These are phyloP conservation scores for Dipteronia dyeriana DNA, from an alignment of 345 rosid genomes.

Conservation along the genomic window DNA sequence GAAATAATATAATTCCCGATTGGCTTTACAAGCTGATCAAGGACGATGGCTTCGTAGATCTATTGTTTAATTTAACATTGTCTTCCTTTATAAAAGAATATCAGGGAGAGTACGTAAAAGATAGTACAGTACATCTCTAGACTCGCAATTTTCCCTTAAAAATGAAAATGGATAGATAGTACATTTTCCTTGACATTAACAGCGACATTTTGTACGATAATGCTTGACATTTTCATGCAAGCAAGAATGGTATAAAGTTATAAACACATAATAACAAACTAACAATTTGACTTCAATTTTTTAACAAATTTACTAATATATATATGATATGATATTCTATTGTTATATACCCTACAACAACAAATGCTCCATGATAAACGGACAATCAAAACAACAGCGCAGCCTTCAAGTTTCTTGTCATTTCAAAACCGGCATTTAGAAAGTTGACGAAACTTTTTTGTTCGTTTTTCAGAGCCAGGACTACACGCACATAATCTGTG, in stretches of 20 bases:
- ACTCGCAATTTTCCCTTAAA: not conserved
- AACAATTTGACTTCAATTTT: not conserved
- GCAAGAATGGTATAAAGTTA: not conserved
- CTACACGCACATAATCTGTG: not conserved
- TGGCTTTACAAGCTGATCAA: too few relatives aligned
- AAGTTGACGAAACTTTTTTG: not conserved
- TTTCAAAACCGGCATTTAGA: not conserved
- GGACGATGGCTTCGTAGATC: too few relatives aligned
- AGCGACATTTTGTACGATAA: not conserved
- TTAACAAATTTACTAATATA: not conserved
- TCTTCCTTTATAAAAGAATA: too few relatives aligned
- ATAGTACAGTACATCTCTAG: too few relatives aligned
- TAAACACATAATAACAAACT: not conserved
- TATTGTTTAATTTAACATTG: too few relatives aligned
- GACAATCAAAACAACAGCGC: slow-evolving; percentile 10
- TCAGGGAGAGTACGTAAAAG: too few relatives aligned
- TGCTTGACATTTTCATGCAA: not conserved
- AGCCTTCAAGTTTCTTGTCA: not conserved
- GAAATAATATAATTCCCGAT: too few relatives aligned
- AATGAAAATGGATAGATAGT: not conserved
- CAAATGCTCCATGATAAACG: not conserved
- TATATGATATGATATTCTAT: not conserved
- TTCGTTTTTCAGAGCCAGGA: not conserved
- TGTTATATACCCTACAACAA: too few relatives aligned
- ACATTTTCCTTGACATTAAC: not conserved